Percentiles rank a stretch among this genome's conserved stretches.
These are phyloP conservation scores for Tulasnella calospora DNA, from an alignment of 768 basidiomycete genomes.

Conservation along the genomic window DNA sequence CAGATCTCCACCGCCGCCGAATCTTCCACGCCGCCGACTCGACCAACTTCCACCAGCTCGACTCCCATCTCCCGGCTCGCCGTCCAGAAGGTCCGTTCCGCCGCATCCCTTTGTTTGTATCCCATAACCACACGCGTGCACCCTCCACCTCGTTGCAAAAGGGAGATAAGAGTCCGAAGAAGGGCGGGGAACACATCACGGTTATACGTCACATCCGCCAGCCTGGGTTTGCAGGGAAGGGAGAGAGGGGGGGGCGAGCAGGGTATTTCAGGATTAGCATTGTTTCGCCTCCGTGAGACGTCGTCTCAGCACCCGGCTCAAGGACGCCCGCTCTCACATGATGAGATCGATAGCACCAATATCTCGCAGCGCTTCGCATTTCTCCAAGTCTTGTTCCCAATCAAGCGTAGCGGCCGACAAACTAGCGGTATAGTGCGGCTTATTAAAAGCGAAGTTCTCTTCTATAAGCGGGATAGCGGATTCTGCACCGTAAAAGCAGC, in stretches of 20 bases:
- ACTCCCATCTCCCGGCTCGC: constrained; percentile 52
- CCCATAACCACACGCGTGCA: constrained; percentile 53
- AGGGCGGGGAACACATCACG: constrained; percentile 77
- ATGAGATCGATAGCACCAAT: constrained; percentile 47
- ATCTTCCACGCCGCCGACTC: constrained; percentile 55
- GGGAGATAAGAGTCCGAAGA: constrained; percentile 55
- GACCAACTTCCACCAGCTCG: constrained; percentile 51
- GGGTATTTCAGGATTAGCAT: constrained; percentile 2
- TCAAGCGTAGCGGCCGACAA: constrained; percentile 45
- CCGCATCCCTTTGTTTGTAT: constrained; percentile 79
- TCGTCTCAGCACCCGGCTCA: background rate
- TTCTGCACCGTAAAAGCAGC: constrained; percentile 40
- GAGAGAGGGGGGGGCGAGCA: too few relatives aligned
- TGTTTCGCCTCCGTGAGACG: constrained; percentile 7
- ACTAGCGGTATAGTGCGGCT: constrained; percentile 40
- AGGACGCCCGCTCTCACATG: constrained; percentile 48
- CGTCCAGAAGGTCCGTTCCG: constrained; percentile 71
- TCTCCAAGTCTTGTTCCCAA: constrained; percentile 58
- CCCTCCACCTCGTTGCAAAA: constrained; percentile 39
- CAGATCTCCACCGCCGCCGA: constrained; percentile 62
- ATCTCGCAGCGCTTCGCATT: constrained; percentile 36
- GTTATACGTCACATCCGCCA: constrained; percentile 93
- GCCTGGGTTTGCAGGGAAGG: constrained; percentile 45
- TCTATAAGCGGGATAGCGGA: constrained; percentile 76
- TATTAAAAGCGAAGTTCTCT: constrained; percentile 52